Evolutionary conservation across 495 filamentous ascomycete genomes (phyloP), one percentile per base, ranked within the genome.

Genomic region (Acidiella bohemica): DNA sequence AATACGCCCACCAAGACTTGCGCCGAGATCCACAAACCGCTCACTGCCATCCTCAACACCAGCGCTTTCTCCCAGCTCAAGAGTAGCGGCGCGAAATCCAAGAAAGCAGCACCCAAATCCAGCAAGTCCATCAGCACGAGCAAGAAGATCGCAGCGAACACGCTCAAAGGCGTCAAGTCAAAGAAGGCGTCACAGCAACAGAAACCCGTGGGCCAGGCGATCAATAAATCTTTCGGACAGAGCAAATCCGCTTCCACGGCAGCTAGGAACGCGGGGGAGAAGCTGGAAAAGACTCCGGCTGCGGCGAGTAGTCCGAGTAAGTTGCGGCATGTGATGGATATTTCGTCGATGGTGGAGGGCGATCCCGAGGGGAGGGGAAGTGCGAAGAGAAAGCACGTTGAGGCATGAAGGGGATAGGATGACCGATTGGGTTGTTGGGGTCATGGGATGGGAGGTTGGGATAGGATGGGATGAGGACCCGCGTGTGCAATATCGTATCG

Each of bases 261-360:
- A 10, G 42, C 42, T 32, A 44, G 39, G 41, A 38, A 21, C 25
- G 30, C n/a, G 7, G 30, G 1, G 24, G 33, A 14, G 27, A 38
- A 46, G 31, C 35, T 38, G 26, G 26, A 36, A 13, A 36, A 32
- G 14, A 12, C 20, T 20, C 19, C 25, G 22, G 5, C n/a, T 14
- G 32, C 32, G 16, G 28, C 18, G 12, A 32, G 24, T 20, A 26
- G 24, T 6, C 39, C 39, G 26, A 46, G 41, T 30, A 53, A 53
- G 37, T 34, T 51, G 27, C 36, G 42, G 18, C 32, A 49, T 35
- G 36, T 26, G 11, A 31, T 36, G 10, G 36, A 32, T 25, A 50
- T 45, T 28, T 32, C 41, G 5, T 43, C 32, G 13, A 39, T 40
- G 14, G 6, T 13, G 38, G 32, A 41, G 38, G 18, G 6, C 14